Conservation (phyloP, 306 rosid genomes). For the Pterocarpus santalinus region DNA sequence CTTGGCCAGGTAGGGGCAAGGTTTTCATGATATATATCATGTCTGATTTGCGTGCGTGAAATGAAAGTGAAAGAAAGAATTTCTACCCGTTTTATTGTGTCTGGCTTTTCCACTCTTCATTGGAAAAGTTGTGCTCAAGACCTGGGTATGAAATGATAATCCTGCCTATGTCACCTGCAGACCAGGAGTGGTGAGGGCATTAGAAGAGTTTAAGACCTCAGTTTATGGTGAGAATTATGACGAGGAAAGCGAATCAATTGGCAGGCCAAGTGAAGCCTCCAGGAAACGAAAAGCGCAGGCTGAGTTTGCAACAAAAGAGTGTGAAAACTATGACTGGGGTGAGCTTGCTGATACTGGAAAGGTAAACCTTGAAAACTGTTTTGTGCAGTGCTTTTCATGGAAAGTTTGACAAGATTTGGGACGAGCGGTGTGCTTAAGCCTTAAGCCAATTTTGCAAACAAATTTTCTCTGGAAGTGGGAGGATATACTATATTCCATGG, state of each 20-base stretch:
- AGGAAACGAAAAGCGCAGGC: slow-evolving; percentile 75
- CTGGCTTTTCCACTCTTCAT: slow-evolving; percentile 19
- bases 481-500: background rate
- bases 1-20: slow-evolving; percentile 71
- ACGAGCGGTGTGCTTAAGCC: slow-evolving; percentile 22
- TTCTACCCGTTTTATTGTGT: slow-evolving; percentile 26
- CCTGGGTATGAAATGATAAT: slow-evolving; percentile 32
- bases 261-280: slow-evolving; percentile 65
- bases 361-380: slow-evolving; percentile 61
- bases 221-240: slow-evolving; percentile 85
- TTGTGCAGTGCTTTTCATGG: slow-evolving; percentile 13
- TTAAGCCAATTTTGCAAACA: slow-evolving; percentile 20
- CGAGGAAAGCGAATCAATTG: slow-evolving; percentile 58
- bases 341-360: slow-evolving; percentile 88
- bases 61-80: slow-evolving; percentile 8
- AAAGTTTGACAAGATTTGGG: slow-evolving; percentile 33
- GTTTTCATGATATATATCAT: slow-evolving; percentile 22
- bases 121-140: slow-evolving; percentile 12
- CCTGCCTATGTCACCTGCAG: slow-evolving; percentile 59
- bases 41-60: slow-evolving; percentile 19
- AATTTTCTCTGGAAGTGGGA: background rate
- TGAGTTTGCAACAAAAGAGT: slow-evolving; percentile 71
- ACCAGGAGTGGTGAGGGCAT: slow-evolving; percentile 72
- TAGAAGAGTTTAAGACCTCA: slow-evolving; percentile 84
- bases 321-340: slow-evolving; percentile 73